Conservation (phyloP, 2,329 filamentous ascomycete genomes). For the Colletotrichum graminicola region DNA sequence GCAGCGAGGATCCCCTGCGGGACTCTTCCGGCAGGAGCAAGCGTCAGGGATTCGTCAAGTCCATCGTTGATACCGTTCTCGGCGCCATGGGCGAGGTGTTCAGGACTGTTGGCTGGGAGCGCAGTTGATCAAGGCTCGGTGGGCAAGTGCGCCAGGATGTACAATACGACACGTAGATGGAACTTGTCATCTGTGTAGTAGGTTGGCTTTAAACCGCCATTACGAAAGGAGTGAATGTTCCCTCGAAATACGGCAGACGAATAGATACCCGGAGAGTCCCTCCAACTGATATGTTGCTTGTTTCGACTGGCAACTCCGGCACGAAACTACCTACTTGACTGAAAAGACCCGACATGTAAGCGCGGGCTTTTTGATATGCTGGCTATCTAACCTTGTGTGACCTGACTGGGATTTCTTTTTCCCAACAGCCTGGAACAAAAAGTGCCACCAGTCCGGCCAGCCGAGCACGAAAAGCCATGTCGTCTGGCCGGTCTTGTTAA, state of each 20-base stretch:
- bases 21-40: conserved; percentile 61
- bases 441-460: neutral
- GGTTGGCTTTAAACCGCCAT: neutral
- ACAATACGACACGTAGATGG: conserved; percentile 2
- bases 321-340: neutral
- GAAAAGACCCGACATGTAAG: neutral
- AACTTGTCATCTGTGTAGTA: conserved; percentile 21
- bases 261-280: conserved; percentile 17
- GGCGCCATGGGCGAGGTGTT: conserved; percentile 63
- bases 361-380: neutral
- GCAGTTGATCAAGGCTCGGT: conserved; percentile 29
- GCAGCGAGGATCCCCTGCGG: conserved; percentile 72
- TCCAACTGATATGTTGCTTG: neutral
- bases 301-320: neutral
- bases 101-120: conserved; percentile 39
- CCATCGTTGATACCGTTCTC: conserved; percentile 70
- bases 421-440: neutral
- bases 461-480: neutral
- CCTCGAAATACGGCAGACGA: neutral
- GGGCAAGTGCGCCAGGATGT: neutral
- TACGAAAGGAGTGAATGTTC: neutral
- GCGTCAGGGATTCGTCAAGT: conserved; percentile 75
- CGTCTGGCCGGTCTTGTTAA: neutral
- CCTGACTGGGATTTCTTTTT: neutral
- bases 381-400: no score